These are phyloP conservation scores for Sphaceloma murrayae DNA, from an alignment of 2,329 filamentous ascomycete species.

Conservation along the genomic window DNA sequence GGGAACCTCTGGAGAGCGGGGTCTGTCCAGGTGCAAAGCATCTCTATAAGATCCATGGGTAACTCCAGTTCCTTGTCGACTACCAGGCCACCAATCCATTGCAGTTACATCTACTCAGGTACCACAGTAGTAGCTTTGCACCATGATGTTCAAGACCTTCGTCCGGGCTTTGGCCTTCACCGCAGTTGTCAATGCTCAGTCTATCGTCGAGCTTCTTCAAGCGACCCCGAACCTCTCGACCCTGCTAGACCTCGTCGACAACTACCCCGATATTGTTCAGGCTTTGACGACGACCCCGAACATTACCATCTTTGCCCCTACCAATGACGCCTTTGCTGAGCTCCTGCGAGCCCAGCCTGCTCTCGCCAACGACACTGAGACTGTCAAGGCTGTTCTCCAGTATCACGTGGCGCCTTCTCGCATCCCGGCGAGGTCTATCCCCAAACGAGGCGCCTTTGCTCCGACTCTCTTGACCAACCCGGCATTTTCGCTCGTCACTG, in stretches of 20 bases:
- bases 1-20: neutral
- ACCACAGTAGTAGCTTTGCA: neutral
- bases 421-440: slow-evolving; percentile 32
- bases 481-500: slow-evolving; percentile 49
- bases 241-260: slow-evolving; percentile 8
- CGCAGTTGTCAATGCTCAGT: slow-evolving; percentile 1
- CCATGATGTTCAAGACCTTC: slow-evolving; percentile 12
- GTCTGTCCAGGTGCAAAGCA: slow-evolving; percentile 1
- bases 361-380: slow-evolving; percentile 21
- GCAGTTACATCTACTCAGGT: neutral
- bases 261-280: slow-evolving; percentile 13
- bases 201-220: slow-evolving; percentile 13
- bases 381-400: slow-evolving; percentile 25
- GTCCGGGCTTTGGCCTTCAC: slow-evolving; percentile 9
- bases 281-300: slow-evolving; percentile 10
- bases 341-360: slow-evolving; percentile 20
- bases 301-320: slow-evolving; percentile 50
- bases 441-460: slow-evolving; percentile 32
- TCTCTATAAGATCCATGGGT: slow-evolving; percentile 1
- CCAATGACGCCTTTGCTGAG: slow-evolving; percentile 38
- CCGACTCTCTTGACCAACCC: slow-evolving; percentile 43
- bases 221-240: slow-evolving; percentile 9
- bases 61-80: neutral
- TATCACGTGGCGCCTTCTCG: slow-evolving; percentile 53
- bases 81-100: neutral